Conservation (phyloP, 2,329 filamentous ascomycete species). For the Chrysosporium queenslandicum region DNA sequence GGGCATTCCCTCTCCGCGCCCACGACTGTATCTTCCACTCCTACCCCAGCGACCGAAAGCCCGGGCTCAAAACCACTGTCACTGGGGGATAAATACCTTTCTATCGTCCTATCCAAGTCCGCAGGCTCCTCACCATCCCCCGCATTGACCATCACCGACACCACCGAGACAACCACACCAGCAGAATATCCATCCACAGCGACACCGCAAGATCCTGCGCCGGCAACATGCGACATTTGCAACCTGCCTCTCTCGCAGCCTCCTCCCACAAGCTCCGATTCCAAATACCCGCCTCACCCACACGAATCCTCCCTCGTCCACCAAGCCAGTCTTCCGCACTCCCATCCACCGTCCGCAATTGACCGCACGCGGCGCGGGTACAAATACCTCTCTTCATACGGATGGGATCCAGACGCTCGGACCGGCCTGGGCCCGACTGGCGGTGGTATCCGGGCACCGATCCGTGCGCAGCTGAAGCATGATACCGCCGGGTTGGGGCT, state of each 20-base stretch:
- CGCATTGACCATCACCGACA: not conserved
- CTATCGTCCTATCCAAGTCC: conserved; percentile 35
- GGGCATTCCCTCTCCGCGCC: conserved; percentile 19
- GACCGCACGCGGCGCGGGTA: conserved; percentile 48
- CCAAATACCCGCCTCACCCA: conserved; percentile 28
- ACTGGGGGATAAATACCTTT: conserved; percentile 37
- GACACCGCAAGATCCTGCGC: conserved; percentile 5
- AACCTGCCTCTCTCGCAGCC: conserved; percentile 39
- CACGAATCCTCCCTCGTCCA: conserved; percentile 48
- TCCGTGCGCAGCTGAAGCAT: conserved; percentile 62
- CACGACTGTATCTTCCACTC: conserved; percentile 20
- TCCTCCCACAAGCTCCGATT: conserved; percentile 19
- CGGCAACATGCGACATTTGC: conserved; percentile 48
- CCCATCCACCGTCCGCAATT: conserved; percentile 48
- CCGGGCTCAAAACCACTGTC: conserved; percentile 14
- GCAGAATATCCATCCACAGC: not conserved
- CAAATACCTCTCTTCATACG: conserved; percentile 47
- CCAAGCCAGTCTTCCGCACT: conserved; percentile 47
- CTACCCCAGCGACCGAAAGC: conserved; percentile 10
- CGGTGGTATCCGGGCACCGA: conserved; percentile 62
- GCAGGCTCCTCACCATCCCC: not conserved
- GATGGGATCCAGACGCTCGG: conserved; percentile 53
- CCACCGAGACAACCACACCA: not conserved
- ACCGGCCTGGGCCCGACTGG: conserved; percentile 60
- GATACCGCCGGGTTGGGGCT: conserved; percentile 65